Conservation (phyloP, 2,329 filamentous ascomycete genomes). For the Pleurostoma richardsiae region DNA sequence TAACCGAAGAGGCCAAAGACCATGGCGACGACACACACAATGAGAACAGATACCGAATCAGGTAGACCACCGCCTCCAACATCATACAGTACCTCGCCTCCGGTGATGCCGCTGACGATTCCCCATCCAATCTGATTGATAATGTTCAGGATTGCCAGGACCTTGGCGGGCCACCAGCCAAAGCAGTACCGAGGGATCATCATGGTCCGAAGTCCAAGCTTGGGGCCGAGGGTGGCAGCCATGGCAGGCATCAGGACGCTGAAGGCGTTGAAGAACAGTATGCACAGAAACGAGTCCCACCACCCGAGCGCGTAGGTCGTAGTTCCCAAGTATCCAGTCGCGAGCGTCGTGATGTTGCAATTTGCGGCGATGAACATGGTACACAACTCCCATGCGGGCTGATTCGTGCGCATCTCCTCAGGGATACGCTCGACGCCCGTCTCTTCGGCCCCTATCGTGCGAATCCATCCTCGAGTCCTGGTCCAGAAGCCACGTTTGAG, state of each 20-base stretch:
- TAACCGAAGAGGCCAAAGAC: conserved; percentile 15
- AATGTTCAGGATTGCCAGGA: conserved; percentile 11
- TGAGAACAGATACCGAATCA: conserved; percentile 12
- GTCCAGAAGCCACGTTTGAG: too few relatives aligned
- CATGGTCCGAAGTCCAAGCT: conserved; percentile 21
- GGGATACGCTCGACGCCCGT: conserved; percentile 10
- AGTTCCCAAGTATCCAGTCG: conserved; percentile 5
- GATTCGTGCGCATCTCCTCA: conserved; percentile 10
- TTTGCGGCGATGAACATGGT: conserved; percentile 13
- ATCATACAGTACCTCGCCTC: conserved; percentile 14
- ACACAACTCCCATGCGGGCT: conserved; percentile 10
- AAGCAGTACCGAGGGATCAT: conserved; percentile 21
- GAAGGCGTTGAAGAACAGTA: conserved; percentile 22
- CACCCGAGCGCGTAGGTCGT: conserved; percentile 14
- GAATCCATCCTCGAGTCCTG: conserved; percentile 6
- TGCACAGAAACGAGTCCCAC: conserved; percentile 16
- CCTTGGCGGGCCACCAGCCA: conserved; percentile 14
- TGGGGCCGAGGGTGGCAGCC: conserved; percentile 17
- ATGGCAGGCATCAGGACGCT: conserved; percentile 16
- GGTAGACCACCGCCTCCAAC: conserved; percentile 14
- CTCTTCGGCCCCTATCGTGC: conserved; percentile 10
- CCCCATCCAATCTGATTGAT: conserved; percentile 14
- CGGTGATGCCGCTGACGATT: conserved; percentile 13
- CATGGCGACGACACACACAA: conserved; percentile 12
- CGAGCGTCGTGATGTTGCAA: conserved; percentile 9